Conservation (phyloP, 768 basidiomycete species). For the Candolleomyces efflorescens region DNA sequence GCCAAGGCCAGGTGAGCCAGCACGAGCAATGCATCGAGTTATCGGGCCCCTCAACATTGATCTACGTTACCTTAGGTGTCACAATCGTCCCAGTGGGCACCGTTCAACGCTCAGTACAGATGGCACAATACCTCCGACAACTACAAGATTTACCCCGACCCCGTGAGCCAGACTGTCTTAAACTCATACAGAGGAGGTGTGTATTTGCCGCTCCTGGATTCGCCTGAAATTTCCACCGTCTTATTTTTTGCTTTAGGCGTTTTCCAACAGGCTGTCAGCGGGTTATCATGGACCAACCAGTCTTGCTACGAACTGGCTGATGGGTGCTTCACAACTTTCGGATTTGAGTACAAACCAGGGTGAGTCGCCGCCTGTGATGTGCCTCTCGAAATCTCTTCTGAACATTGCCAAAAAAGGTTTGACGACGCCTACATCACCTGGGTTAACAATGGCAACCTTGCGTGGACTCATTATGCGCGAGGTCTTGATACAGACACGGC, state of each 20-base stretch:
- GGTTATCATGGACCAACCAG: conserved; percentile 56
- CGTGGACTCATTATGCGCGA: conserved; percentile 62
- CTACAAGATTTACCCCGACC: conserved; percentile 43
- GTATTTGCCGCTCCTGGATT: background rate
- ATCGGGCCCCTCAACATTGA: background rate
- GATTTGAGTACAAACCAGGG: conserved; percentile 51
- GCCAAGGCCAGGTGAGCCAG: conserved; percentile 24
- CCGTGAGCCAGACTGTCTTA: conserved; percentile 32
- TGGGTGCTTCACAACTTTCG: conserved; percentile 32
- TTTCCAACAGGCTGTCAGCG: conserved; percentile 76
- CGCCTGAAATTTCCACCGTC: no score
- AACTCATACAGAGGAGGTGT: conserved; percentile 63
- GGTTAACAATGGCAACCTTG: conserved; percentile 57
- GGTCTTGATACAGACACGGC: conserved; percentile 50
- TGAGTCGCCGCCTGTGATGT: conserved; percentile 15
- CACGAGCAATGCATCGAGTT: background rate
- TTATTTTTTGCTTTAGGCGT: conserved; percentile 15
- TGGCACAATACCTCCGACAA: conserved; percentile 53
- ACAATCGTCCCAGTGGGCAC: conserved; percentile 48
- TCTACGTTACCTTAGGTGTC: conserved; percentile 33
- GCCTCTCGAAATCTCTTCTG: background rate
- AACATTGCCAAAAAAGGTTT: conserved; percentile 12
- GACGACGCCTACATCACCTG: conserved; percentile 62
- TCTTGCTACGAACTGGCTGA: conserved; percentile 52
- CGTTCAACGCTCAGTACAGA: conserved; percentile 61